Conservation (phyloP, 345 rosid genomes). For the Populus deltoides region DNA sequence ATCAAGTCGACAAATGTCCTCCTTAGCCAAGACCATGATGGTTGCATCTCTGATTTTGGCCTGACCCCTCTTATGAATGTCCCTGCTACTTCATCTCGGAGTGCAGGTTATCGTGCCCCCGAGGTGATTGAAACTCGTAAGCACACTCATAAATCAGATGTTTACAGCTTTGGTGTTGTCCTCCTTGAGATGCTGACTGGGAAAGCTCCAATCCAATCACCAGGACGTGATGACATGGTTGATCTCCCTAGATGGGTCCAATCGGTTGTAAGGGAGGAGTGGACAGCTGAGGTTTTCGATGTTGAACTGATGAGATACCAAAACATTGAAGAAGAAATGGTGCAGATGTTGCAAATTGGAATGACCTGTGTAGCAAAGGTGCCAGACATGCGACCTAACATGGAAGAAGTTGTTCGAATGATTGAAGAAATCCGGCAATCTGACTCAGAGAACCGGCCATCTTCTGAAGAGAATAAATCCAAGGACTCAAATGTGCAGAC, state of each 20-base stretch:
- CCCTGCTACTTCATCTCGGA: conserved; percentile 54
- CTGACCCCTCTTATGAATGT: conserved; percentile 60
- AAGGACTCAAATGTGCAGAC: conserved; percentile 75
- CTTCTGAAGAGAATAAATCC: conserved; percentile 73
- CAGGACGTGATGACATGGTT: conserved; percentile 62
- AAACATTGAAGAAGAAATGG: conserved; percentile 80
- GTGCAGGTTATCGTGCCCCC: conserved; percentile 75
- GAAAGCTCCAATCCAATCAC: conserved; percentile 66
- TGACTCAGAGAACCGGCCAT: conserved; percentile 76
- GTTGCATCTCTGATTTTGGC: conserved; percentile 67
- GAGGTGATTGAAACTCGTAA: conserved; percentile 71
- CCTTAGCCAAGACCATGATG: conserved; percentile 52
- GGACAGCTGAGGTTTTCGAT: conserved; percentile 90
- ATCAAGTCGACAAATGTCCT: conserved; percentile 81
- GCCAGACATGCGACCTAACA: conserved; percentile 64
- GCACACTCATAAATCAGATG: conserved; percentile 66
- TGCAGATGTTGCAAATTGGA: conserved; percentile 76
- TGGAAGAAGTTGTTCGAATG: conserved; percentile 76
- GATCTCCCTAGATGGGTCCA: conserved; percentile 93
- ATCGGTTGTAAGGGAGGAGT: conserved; percentile 84
- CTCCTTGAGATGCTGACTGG: conserved; percentile 84
- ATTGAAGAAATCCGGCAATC: conserved; percentile 77
- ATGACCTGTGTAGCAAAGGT: conserved; percentile 68
- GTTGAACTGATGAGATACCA: conserved; percentile 73
- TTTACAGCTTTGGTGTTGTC: conserved; percentile 71